phyloP scores from a whole-genome alignment of 1,284 basidiomycete genomes.

The Melampsora larici-populina region DNA sequence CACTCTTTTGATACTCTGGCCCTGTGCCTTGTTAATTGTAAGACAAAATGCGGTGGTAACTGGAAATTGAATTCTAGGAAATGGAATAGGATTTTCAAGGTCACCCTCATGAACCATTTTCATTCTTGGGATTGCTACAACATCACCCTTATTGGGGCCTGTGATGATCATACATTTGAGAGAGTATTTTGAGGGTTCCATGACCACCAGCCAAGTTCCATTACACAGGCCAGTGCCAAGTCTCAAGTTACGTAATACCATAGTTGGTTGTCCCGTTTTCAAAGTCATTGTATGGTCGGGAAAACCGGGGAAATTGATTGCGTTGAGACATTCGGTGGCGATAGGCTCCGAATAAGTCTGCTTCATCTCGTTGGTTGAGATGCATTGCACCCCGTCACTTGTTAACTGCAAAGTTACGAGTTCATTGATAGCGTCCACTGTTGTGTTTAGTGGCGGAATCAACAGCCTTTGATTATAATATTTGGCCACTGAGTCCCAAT shows the following conservation, averaged over 20 bases:
- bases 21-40: constrained; percentile 58
- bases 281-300: background rate
- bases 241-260: background rate
- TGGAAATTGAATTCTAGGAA: no score
- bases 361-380: background rate
- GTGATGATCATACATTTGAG: background rate
- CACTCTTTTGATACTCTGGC: constrained; percentile 55
- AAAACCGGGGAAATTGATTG: background rate
- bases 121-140: background rate
- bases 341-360: background rate
- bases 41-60: constrained; percentile 56
- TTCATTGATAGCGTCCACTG: background rate
- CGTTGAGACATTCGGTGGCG: background rate
- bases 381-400: background rate
- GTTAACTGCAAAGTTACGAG: background rate
- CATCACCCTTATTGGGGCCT: background rate
- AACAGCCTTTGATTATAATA: background rate
- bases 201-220: background rate
- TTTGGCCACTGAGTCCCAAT: no score
- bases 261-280: background rate
- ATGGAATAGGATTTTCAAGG: constrained; percentile 51
- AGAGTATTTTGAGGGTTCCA: background rate
- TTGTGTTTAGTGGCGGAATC: background rate
- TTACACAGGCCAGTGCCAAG: background rate
- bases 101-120: background rate